Base-by-base conservation (phyloP, 257 asterid genomes). In the Dorcoceras hygrometricum region DNA sequence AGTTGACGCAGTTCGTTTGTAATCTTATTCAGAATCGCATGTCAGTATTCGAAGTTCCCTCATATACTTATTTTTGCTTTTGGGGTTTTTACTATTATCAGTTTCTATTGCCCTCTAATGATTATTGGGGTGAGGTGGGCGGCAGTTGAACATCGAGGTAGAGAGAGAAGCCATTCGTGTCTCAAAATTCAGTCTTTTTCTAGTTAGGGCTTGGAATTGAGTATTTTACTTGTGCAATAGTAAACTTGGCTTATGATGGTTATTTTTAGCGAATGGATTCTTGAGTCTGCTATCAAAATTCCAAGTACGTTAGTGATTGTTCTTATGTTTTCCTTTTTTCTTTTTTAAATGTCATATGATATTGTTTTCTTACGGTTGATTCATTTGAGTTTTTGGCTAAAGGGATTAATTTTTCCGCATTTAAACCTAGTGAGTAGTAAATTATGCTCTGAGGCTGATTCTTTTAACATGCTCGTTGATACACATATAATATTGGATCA, bases 1-100 rank as follows among this genome's bases (percentile, higher is more conserved):
- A 70, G 73, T 63, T 94, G 83, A 71, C 25, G 53, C 83, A 84
- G 78, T 94, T 83, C 81, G 90, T 91, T 56, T 80, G 89, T 72
- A 88, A 84, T 48, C 18, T 70, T 23, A 68, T 94, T 62, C 93
- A 84, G 81, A 73, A 68, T 27, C 91, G 96, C 68, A 77, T 63
- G 99, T 94, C 69, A 70, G 81, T 66, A 69, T 23, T 5, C 31
- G 36, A 46, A 11, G 53, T n/a, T 26, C 22, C 26, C 34, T 50
- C 18, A 0, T 16, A 46, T 8, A 4, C 53, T 46, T 46, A 16
- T 46, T 46, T 46, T 16, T 14, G 20, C 1, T 46, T 46, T 46
- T 16, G 5, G 53, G 53, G 20, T 46, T 46, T 34, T 46, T 46
- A 1, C 0, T 16, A 0, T 46, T 16, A 0, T 46, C 20, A 46